Percentiles rank a stretch among this genome's conserved stretches.
phyloP scores from a whole-genome alignment of 306 rosid species.

The Begonia loranthoides region DNA sequence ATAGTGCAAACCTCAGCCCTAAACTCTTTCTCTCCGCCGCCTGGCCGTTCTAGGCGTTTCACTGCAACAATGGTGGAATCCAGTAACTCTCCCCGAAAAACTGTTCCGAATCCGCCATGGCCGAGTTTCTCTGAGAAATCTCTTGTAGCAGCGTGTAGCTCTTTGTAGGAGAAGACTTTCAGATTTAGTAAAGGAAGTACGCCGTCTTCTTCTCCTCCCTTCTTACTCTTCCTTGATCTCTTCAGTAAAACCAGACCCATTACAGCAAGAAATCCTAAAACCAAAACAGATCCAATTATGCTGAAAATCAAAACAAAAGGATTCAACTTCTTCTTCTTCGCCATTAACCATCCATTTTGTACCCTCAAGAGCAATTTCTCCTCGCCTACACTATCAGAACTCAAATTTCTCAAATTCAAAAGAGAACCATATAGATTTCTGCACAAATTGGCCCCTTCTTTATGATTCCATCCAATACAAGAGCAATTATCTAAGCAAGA shows the following conservation, averaged over 20 bases:
- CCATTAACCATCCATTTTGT: constrained; percentile 2
- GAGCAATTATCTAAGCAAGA: constrained; percentile 31
- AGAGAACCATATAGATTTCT: constrained; percentile 28
- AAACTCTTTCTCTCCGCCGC: constrained; percentile 79
- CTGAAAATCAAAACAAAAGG: constrained; percentile 21
- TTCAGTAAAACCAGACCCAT: constrained; percentile 25
- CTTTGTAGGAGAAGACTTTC: constrained; percentile 56
- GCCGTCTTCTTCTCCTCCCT: constrained; percentile 26
- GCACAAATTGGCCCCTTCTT: constrained; percentile 23
- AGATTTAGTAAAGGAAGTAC: constrained; percentile 30
- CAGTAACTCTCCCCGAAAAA: constrained; percentile 50
- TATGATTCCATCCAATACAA: constrained; percentile 38
- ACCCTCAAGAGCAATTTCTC: constrained; percentile 33
- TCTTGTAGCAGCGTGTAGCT: constrained; percentile 53
- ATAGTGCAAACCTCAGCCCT: constrained; percentile 75
- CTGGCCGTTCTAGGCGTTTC: constrained; percentile 79
- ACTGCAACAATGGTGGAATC: constrained; percentile 57
- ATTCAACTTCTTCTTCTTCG: constrained; percentile 16
- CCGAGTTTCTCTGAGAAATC: constrained; percentile 67
- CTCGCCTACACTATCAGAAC: constrained; percentile 2
- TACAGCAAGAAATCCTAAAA: constrained; percentile 23
- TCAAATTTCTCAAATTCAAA: constrained; percentile 36
- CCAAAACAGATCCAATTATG: constrained; percentile 25
- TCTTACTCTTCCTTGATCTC: constrained; percentile 11
- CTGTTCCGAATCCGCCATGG: constrained; percentile 85